Base-by-base conservation (phyloP, 441 rosid species). In the Pelargonium myrrhifolium region DNA sequence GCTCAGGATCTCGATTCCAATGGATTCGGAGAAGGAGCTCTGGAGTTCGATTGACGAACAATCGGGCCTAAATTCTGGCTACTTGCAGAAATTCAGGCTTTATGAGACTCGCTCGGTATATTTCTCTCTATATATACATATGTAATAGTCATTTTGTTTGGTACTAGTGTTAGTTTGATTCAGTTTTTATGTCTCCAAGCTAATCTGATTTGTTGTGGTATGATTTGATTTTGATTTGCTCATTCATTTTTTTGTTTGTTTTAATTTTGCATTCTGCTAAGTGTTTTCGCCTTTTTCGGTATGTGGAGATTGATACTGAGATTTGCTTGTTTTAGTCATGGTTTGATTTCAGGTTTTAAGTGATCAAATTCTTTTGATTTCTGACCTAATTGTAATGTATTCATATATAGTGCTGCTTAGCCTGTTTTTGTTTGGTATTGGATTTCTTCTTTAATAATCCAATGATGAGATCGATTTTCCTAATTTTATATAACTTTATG, bases 91-190 rank as follows among this genome's bases (percentile, higher is more conserved):
- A 67, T 88, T 88, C 75, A 76, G 78, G 73, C 88, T 88, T 11
- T 88, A 84, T 74, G 92, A 88, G 76, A 88, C 95, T 31, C 82
- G 86, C 69, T 83, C 92, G 83, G 92, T 89, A 77, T 64, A 60
- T 72, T 42, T 9, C 11, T 42, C 4, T 42, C 3, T 68, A 24
- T 45, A 14, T 2, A 9, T n/a, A 8, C 7, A 22, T 55, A 22
- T 55, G 6, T 22, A 10, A 26, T 22, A 6, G 37, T 60, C 9
- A 18, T 17, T 28, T 17, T 40, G 51, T 20, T 31, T 14, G 24
- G 7, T 64, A 6, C 15, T 18, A 8, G 6, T 37, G 5, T 64
- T 18, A 64, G 43, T 64, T 40, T 64, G 55, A 31, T 53, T 53
- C 9, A 49, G 59, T 9, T 53, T 2, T 43, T 14, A 1, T 43